Evolutionary conservation across 169 alveolate genomes (phyloP).

Genomic region (Perkinsus chesapeaki): DNA sequence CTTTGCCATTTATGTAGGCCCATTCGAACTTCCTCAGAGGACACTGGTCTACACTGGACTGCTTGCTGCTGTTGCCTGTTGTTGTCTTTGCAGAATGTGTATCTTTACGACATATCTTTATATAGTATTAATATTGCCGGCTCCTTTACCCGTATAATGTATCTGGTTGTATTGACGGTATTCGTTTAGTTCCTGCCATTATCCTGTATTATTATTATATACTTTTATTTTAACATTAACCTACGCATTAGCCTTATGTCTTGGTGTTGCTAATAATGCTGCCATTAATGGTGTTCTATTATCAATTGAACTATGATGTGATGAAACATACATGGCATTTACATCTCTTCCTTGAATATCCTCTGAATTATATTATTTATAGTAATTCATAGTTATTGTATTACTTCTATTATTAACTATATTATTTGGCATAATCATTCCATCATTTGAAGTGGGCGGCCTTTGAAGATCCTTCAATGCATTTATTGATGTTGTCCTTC

Average conservation of each 20-base stretch:
- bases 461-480: background rate
- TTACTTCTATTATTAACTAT: background rate
- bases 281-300: background rate
- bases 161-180: background rate
- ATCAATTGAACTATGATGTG: background rate
- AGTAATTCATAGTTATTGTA: background rate
- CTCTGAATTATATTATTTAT: background rate
- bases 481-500: background rate
- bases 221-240: too few relatives aligned
- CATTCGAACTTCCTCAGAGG: background rate
- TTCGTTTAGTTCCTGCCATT: background rate
- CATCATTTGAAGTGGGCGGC: background rate
- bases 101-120: background rate
- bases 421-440: too few relatives aligned
- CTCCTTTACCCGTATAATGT: background rate
- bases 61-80: background rate
- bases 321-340: background rate
- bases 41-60: too few relatives aligned
- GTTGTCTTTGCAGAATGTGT: background rate
- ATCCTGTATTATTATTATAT: background rate
- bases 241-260: background rate
- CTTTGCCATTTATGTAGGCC: background rate
- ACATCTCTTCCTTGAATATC: background rate
- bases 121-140: background rate
- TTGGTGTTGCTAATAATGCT: background rate